A percentile compares a stretch with the other conserved stretches of the same genome.
Conservation (phyloP, 257 asterid species). For the Solanum lycopersicoides region DNA sequence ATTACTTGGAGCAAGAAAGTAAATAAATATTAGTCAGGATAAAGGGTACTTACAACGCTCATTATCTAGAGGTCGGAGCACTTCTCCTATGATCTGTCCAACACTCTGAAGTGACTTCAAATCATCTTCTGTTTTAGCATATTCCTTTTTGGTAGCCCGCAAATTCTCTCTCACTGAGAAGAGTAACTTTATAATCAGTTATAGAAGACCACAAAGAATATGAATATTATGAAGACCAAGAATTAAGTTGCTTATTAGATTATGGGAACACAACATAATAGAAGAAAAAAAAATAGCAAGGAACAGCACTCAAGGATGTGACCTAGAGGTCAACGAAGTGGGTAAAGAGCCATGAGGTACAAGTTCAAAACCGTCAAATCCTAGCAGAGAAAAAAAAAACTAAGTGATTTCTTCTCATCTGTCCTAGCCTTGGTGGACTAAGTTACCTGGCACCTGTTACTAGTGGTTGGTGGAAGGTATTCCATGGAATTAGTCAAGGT, state of each 20-base stretch:
- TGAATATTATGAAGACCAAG: background rate
- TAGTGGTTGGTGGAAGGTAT: background rate
- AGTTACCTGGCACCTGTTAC: background rate
- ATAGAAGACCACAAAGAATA: background rate
- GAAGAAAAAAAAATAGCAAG: background rate
- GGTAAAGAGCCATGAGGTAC: background rate
- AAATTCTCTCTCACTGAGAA: slow-evolving; percentile 59
- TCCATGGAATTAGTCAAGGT: background rate
- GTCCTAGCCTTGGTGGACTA: background rate
- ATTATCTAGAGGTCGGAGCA: slow-evolving; percentile 88
- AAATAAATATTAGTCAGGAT: background rate
- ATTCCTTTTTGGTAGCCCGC: slow-evolving; percentile 74
- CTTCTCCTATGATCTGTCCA: slow-evolving; percentile 99
- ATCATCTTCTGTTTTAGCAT: slow-evolving; percentile 91
- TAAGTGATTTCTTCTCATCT: background rate
- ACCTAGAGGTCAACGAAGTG: background rate
- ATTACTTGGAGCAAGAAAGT: background rate
- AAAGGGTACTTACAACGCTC: slow-evolving; percentile 63
- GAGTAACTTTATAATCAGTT: background rate
- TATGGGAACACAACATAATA: background rate
- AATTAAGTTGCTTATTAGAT: background rate
- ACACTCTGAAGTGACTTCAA: slow-evolving; percentile 96
- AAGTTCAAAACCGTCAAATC: no score
- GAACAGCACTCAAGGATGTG: background rate
- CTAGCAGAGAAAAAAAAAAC: background rate